A percentile compares a stretch with the other conserved stretches of the same genome.
phyloP scores from a whole-genome alignment of 2,329 filamentous ascomycete genomes.

The Colletotrichum orbiculare region DNA sequence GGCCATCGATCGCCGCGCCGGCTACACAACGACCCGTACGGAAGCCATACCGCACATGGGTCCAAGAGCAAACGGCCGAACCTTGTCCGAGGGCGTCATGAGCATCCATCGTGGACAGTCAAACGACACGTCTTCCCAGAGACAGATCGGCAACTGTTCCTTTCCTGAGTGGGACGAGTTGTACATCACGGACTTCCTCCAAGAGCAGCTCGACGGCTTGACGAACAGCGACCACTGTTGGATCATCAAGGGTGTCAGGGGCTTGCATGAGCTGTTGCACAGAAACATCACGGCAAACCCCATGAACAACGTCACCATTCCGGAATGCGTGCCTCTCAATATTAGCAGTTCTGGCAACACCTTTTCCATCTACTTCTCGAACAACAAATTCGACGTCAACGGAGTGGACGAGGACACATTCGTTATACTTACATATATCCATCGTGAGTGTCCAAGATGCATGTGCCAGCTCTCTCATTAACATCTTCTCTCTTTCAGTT shows the following conservation, averaged over 20 bases:
- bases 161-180: slow-evolving; percentile 24
- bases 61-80: too few species aligned
- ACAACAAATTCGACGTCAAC: slow-evolving; percentile 15
- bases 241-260: slow-evolving; percentile 28
- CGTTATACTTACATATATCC: slow-evolving; percentile 22
- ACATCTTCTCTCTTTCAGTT: background rate
- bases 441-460: slow-evolving; percentile 10
- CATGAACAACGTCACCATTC: slow-evolving; percentile 27
- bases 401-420: slow-evolving; percentile 11
- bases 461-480: background rate
- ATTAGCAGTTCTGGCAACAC: slow-evolving; percentile 16
- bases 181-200: slow-evolving; percentile 29
- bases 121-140: background rate
- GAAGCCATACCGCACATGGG: background rate
- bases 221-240: slow-evolving; percentile 29
- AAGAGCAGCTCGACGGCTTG: slow-evolving; percentile 17
- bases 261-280: slow-evolving; percentile 15
- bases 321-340: slow-evolving; percentile 22
- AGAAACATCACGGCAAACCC: slow-evolving; percentile 30
- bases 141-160: background rate
- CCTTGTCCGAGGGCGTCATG: background rate
- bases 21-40: background rate
- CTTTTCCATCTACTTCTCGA: slow-evolving; percentile 31
- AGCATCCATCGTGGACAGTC: background rate
- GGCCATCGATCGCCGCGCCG: background rate